Percentiles rank a stretch among this genome's conserved stretches.
phyloP scores from a whole-genome alignment of 1,284 basidiomycete species.

The Gymnopus androsaceus region DNA sequence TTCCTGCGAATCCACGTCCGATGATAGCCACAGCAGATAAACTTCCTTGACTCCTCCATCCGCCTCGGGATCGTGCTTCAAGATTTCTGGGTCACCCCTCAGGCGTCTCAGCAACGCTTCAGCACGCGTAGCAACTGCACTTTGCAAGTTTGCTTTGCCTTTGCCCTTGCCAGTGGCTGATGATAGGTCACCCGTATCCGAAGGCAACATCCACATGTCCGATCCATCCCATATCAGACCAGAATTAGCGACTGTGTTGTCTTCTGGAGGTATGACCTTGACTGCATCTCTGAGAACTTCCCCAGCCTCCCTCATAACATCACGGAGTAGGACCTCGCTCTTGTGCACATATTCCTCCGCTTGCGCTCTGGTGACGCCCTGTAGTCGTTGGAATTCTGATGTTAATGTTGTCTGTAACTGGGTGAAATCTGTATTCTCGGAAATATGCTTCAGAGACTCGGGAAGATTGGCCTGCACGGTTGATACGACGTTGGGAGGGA shows the following conservation, averaged over 20 bases:
- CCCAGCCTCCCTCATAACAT: conserved; percentile 71
- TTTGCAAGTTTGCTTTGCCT: conserved; percentile 44
- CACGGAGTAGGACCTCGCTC: conserved; percentile 72
- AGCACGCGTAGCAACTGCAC: conserved; percentile 70
- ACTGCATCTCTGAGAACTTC: conserved; percentile 83
- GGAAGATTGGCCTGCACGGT: conserved; percentile 69
- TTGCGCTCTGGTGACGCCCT: conserved; percentile 71
- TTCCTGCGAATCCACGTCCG: conserved; percentile 50
- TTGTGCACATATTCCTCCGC: conserved; percentile 84
- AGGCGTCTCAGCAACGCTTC: conserved; percentile 78
- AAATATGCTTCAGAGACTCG: conserved; percentile 62
- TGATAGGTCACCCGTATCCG: conserved; percentile 24
- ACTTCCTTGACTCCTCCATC: conserved; percentile 57
- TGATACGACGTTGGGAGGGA: conserved; percentile 72
- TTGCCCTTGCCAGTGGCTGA: conserved; percentile 41
- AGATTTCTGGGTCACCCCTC: conserved; percentile 72
- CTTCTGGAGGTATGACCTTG: conserved; percentile 84
- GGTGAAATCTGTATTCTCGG: conserved; percentile 65
- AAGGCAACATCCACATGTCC: conserved; percentile 78
- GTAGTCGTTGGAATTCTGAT: conserved; percentile 72
- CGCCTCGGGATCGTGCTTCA: conserved; percentile 75
- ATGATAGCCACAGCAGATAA: conserved; percentile 64
- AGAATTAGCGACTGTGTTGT: conserved; percentile 32
- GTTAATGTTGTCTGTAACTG: conserved; percentile 67
- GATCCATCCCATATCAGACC: conserved; percentile 76